Conservation (phyloP, 2,329 filamentous ascomycete species). For the Moelleriella libera region DNA sequence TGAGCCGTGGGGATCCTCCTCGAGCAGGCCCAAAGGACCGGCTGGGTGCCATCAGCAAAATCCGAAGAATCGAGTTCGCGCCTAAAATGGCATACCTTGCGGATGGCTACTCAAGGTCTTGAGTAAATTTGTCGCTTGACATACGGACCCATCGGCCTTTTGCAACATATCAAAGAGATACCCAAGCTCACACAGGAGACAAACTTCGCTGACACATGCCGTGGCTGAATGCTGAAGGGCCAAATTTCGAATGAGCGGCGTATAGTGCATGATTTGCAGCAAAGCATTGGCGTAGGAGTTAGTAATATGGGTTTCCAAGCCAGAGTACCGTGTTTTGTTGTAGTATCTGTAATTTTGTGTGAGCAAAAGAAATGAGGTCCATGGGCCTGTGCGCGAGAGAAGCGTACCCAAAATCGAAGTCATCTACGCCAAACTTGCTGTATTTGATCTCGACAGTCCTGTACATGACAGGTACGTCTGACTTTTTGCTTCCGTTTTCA, state of each 20-base stretch:
- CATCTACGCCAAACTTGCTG: constrained; percentile 97
- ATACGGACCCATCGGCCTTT: constrained; percentile 86
- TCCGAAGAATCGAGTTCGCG: too few relatives aligned
- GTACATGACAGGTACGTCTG: constrained; percentile 80
- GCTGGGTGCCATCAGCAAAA: constrained; percentile 26
- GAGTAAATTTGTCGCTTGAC: constrained; percentile 88
- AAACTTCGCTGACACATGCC: constrained; percentile 67
- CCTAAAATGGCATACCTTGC: constrained; percentile 36
- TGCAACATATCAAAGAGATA: constrained; percentile 97
- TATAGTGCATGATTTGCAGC: constrained; percentile 83
- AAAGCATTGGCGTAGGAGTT: constrained; percentile 94
- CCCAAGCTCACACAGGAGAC: constrained; percentile 84
- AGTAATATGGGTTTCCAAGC: constrained; percentile 87
- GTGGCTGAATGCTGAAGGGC: constrained; percentile 81
- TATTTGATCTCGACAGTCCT: constrained; percentile 96
- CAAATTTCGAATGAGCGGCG: constrained; percentile 73
- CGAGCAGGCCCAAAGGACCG: constrained; percentile 63
- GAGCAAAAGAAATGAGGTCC: constrained; percentile 6
- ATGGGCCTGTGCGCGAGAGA: background rate
- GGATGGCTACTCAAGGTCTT: constrained; percentile 78
- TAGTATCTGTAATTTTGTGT: constrained; percentile 50
- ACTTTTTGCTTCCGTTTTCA: constrained; percentile 59
- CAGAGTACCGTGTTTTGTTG: constrained; percentile 85
- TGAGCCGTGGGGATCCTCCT: constrained; percentile 64
- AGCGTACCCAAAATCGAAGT: constrained; percentile 85